These are phyloP conservation scores for Strigomonas galati DNA, from an alignment of 208 protist species.

Conservation along the genomic window DNA sequence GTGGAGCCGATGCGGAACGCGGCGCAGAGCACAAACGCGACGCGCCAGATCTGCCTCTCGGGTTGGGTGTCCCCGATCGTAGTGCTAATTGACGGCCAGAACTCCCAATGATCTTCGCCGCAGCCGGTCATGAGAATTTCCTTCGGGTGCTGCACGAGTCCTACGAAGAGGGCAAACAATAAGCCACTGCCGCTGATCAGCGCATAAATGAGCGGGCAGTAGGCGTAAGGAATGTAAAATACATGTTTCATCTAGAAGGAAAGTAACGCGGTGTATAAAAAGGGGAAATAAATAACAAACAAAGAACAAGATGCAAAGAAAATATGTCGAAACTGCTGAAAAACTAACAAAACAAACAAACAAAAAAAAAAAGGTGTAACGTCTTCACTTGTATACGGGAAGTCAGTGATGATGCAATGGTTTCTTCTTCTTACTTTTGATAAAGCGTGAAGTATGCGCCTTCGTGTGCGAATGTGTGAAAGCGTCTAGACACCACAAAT, in stretches of 20 bases:
- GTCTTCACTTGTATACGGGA: background rate
- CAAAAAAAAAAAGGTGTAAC: background rate
- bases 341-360: background rate
- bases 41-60: constrained; percentile 69
- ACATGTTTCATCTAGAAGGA: constrained; percentile 34
- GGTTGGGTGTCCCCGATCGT: constrained; percentile 63
- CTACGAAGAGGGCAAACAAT: constrained; percentile 50
- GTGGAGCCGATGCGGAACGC: constrained; percentile 51
- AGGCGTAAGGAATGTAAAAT: constrained; percentile 68
- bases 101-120: constrained; percentile 55
- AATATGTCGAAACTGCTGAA: background rate
- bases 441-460: background rate
- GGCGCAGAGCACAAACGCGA: constrained; percentile 45
- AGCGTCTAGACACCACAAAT: too few relatives aligned
- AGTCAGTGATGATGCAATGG: background rate
- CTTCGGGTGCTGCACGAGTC: constrained; percentile 31
- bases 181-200: constrained; percentile 39
- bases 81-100: constrained; percentile 77
- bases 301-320: background rate
- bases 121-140: constrained; percentile 52
- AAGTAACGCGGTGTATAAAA: background rate
- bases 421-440: background rate
- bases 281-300: background rate
- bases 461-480: too few relatives aligned
- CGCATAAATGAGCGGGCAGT: constrained; percentile 59